Evolutionary conservation across 345 rosid species (phyloP).

Genomic region (Pistacia atlantica): DNA sequence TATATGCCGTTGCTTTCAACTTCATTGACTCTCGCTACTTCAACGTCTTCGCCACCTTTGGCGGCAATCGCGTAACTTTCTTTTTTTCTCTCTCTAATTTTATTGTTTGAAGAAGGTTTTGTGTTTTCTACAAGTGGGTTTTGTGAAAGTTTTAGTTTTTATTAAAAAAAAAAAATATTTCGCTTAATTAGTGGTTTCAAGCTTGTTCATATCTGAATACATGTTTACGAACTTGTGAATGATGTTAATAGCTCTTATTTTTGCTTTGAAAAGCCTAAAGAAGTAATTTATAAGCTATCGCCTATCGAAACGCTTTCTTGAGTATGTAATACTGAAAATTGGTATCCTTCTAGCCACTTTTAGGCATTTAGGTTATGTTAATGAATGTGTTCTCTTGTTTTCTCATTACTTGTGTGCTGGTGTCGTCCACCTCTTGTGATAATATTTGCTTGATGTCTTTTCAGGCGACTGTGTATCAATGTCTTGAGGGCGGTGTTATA

Average conservation of each 20-base stretch:
- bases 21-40: conserved; percentile 93
- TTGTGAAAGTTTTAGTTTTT: conserved; percentile 4
- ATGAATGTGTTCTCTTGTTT: not conserved
- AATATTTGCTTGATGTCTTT: conserved; percentile 12
- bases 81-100: not conserved
- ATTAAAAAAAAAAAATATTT: not conserved
- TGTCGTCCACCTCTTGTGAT: conserved; percentile 2
- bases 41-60: conserved; percentile 90
- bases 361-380: too few relatives aligned
- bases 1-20: conserved; percentile 92
- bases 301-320: too few relatives aligned
- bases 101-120: not conserved
- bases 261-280: not conserved
- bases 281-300: too few relatives aligned
- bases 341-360: too few relatives aligned
- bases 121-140: not conserved
- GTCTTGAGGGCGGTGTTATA: conserved; percentile 89
- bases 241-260: not conserved
- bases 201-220: not conserved
- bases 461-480: conserved; percentile 91
- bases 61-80: conserved; percentile 76
- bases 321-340: too few relatives aligned
- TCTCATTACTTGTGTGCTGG: not conserved
- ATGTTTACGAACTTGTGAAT: not conserved
- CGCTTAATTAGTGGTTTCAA: conserved; percentile 12